Base-by-base conservation (phyloP, 176 grass and related monocot species). In the Hyparrhenia diplandra region DNA sequence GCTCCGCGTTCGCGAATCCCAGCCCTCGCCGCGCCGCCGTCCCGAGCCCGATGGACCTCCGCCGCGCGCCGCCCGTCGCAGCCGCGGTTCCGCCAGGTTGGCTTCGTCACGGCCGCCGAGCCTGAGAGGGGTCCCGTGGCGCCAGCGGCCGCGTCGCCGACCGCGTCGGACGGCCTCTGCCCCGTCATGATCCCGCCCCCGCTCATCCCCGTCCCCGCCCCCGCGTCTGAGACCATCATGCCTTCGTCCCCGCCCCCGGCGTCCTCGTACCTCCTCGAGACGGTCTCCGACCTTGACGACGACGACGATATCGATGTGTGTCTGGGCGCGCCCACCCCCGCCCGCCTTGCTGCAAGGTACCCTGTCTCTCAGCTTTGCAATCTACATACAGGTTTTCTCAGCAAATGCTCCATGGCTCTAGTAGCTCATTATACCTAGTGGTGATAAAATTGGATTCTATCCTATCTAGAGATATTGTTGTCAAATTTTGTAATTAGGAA, bases 131-230 rank as follows among this genome's bases (percentile, higher is more conserved):
- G 28, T 13, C 43, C 14, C 18, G 10, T 20, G 43, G 1, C 51
- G 9, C 36, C 21, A 4, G 63, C 17, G 29, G 43, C 1, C 52
- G 75, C 54, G 47, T 67, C 71, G 57, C 71, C 63, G 36, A 5
- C 31, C 10, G 68, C 61, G 9, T 55, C 71, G 63, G 82, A 49
- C 45, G 42, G 29, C 63, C 82, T 88, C 43, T 95, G 85, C 29
- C 92, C 89, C 9, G 93, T 95, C 68, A 95, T 90, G 93, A 95
- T 95, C 74, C 93, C 87, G 17, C 89, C 87, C 11, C 89, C 89
- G 43, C 87, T 80, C 55, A 67, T 85, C 63, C 42, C 82, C 34
- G 69, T 30, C 23, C 14, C 23, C 51, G 36, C n/a, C 64, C n/a
- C 36, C n/a, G 35, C 29, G 8, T 29, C 24, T 64, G 66, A 18